Evolutionary conservation across 495 filamentous ascomycete genomes (phyloP), one percentile per base, ranked within the genome.

Genomic region (Talaromyces wortmannii): DNA sequence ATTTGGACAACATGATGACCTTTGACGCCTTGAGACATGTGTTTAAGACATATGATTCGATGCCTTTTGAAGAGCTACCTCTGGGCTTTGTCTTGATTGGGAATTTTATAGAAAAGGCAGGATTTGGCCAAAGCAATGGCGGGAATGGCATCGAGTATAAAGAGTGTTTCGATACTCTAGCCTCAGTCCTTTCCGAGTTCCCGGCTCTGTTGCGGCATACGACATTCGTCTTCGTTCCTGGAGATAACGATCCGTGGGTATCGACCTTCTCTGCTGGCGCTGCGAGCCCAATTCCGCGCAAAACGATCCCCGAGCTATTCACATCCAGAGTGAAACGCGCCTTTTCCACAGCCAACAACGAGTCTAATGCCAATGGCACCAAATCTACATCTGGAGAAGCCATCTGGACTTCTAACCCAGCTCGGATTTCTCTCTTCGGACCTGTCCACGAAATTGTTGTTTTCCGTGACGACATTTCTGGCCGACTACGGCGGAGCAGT

Each of bases 181-280:
- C 94, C 2, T 81, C 85, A 13, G 79, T 88, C 1, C 72, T 98
- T n/a, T 77, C 88, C 7, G 91, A 97, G 44, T 96, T 89, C 67
- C 91, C 88, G n/a, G 76, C 78, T 0, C 74, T 97, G 6, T 78
- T 96, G n/a, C 83, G 85, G 33, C 73, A 78, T 16, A 84, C 89
- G 3, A 92, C 89, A 0, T 95, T 96, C 60, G 70, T 96, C 11
- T 96, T 97, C 60, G 87, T 98, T 0, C 94, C 94, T 2, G 92
- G 92, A 43, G 92, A 97, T 65, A 95, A 95, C 66, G 94, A 98
- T 65, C 90, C 91, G 10, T 98, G 94, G 94, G 73, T 83, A 23
- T 92, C 90, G 0, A 80, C 90, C 3, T 96, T 96, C 68, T 86
- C 86, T 2, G 85, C 83, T 11, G 94, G 94, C n/a, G 86, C 90